phyloP scores from a whole-genome alignment of 2,329 filamentous ascomycete species.

The Lojkania enalia region DNA sequence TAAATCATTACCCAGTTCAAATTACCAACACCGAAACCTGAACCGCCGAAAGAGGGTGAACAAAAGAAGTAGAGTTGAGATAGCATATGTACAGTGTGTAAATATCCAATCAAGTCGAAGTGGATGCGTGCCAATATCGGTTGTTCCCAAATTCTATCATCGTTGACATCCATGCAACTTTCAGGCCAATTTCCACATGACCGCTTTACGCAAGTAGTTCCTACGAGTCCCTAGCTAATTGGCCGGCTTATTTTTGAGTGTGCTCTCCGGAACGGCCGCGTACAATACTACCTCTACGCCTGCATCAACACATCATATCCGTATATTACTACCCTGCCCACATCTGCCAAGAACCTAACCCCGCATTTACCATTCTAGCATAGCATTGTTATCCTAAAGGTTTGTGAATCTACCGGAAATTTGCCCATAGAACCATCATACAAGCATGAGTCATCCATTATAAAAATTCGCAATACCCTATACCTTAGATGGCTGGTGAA shows the following conservation, averaged over 20 bases:
- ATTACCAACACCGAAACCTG: constrained; percentile 91
- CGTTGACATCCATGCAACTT: no score
- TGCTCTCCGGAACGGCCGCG: not conserved
- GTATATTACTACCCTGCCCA: constrained; percentile 3
- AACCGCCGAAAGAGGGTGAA: constrained; percentile 81
- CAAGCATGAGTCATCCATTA: constrained; percentile 14
- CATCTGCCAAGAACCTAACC: constrained; percentile 9
- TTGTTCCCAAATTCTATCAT: no score
- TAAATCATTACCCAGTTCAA: constrained; percentile 67
- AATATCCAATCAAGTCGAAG: constrained; percentile 40
- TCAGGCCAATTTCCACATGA: no score
- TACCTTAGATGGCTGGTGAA: constrained; percentile 20
- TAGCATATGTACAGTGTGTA: constrained; percentile 42
- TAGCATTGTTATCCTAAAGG: no score
- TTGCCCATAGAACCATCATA: constrained; percentile 1
- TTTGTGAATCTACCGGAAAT: not conserved
- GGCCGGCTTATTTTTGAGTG: no score
- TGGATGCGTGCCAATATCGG: constrained; percentile 14
- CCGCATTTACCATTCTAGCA: constrained; percentile 10
- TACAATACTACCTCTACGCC: constrained; percentile 1
- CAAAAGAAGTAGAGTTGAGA: constrained; percentile 80
- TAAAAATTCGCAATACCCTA: constrained; percentile 11
- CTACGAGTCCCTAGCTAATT: no score
- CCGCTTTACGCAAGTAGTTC: no score
- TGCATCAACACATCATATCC: constrained; percentile 11